phyloP scores from a whole-genome alignment of 306 rosid species.

The Lupinus albus region DNA sequence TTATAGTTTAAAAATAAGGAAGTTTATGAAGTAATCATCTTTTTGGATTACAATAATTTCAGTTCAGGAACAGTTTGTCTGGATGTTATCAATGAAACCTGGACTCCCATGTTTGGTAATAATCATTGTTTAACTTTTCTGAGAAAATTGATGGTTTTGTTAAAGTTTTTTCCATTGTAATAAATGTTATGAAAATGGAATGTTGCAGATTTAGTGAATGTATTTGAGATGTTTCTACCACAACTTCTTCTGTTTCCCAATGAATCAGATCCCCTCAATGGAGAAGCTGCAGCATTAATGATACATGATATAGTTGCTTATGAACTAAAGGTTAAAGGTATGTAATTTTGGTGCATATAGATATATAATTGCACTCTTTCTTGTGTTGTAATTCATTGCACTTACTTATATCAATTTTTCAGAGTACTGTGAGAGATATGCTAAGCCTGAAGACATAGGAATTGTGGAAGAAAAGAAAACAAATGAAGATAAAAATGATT shows the following conservation, averaged over 20 bases:
- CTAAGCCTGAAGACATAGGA: constrained; percentile 58
- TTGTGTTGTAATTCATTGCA: background rate
- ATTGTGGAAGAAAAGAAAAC: constrained; percentile 53
- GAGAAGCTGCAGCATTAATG: constrained; percentile 64
- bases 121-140: constrained; percentile 12
- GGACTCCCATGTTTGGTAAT: constrained; percentile 72
- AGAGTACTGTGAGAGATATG: constrained; percentile 61
- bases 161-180: constrained; percentile 28
- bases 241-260: constrained; percentile 66
- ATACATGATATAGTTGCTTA: constrained; percentile 55
- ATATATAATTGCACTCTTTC: constrained; percentile 15
- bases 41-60: constrained; percentile 36
- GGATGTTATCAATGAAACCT: constrained; percentile 64
- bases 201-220: constrained; percentile 71
- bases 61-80: constrained; percentile 73
- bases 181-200: no score
- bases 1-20: constrained; percentile 9
- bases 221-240: constrained; percentile 62
- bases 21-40: constrained; percentile 23
- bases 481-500: constrained; percentile 60
- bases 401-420: constrained; percentile 18
- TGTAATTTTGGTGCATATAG: background rate
- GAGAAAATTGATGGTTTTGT: constrained; percentile 13
- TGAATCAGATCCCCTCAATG: constrained; percentile 64
- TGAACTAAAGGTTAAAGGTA: constrained; percentile 63